These are phyloP conservation scores for Melampsora medusae DNA, from an alignment of 1,284 basidiomycete genomes.

Conservation along the genomic window DNA sequence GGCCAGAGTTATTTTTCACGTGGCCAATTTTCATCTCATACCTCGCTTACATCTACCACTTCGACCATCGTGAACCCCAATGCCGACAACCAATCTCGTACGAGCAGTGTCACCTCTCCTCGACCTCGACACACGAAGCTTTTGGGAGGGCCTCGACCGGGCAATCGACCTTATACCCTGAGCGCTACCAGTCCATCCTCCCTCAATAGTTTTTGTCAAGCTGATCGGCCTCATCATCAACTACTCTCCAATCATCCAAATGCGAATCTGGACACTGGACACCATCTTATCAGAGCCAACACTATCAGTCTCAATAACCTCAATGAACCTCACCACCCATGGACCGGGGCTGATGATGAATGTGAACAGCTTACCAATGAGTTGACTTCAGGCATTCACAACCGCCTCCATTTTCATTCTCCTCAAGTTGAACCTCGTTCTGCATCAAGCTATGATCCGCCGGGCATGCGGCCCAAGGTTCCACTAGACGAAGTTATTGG, in stretches of 20 bases:
- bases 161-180: slow-evolving; percentile 25
- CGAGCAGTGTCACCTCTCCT: slow-evolving; percentile 20
- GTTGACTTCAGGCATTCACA: slow-evolving; percentile 8
- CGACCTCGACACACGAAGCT: slow-evolving; percentile 37
- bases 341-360: slow-evolving; percentile 20
- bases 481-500: slow-evolving; percentile 39
- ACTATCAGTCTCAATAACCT: slow-evolving; percentile 15
- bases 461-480: slow-evolving; percentile 21
- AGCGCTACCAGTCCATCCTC: slow-evolving; percentile 42
- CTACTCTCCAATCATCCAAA: background rate
- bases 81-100: slow-evolving; percentile 8
- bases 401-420: slow-evolving; percentile 14
- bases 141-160: slow-evolving; percentile 25
- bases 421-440: slow-evolving; percentile 1
- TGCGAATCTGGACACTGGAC: background rate
- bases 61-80: slow-evolving; percentile 18
- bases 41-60: slow-evolving; percentile 34
- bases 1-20: slow-evolving; percentile 1
- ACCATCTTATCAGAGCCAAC: slow-evolving; percentile 1
- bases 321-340: background rate
- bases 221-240: slow-evolving; percentile 2
- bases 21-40: slow-evolving; percentile 14
- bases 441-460: background rate
- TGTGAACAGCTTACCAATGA: slow-evolving; percentile 26
- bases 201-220: slow-evolving; percentile 8